These are phyloP conservation scores for Physcomitrium patens DNA, from an alignment of 225 moss, liverwort and hornwort genomes.

Conservation along the genomic window DNA sequence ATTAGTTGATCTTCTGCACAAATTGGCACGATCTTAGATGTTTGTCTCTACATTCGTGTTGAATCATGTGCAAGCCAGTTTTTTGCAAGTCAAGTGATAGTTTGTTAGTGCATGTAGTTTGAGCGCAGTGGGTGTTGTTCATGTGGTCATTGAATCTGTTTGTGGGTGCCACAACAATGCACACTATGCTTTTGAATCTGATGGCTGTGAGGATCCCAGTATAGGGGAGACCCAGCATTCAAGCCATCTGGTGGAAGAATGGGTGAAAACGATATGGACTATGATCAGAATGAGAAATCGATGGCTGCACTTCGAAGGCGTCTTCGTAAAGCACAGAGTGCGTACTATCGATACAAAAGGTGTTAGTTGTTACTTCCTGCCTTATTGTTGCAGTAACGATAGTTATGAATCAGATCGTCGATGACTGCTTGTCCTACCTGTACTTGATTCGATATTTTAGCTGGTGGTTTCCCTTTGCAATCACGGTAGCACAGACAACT, in stretches of 20 bases:
- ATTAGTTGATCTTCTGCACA: neutral
- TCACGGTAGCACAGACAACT: neutral
- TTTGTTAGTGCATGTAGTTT: too few relatives aligned
- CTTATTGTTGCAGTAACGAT: slow-evolving; percentile 8
- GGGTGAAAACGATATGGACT: slow-evolving; percentile 99
- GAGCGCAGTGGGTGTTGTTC: too few relatives aligned
- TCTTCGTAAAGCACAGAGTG: slow-evolving; percentile 86
- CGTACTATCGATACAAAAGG: slow-evolving; percentile 96
- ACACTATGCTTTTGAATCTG: neutral
- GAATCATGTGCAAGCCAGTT: too few relatives aligned
- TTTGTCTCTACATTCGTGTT: too few relatives aligned
- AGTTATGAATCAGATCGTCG: slow-evolving; percentile 4
- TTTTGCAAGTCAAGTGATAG: too few relatives aligned
- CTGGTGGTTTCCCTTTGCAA: slow-evolving; percentile 17
- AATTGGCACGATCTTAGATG: neutral
- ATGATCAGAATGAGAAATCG: slow-evolving; percentile 94
- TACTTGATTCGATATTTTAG: slow-evolving; percentile 10
- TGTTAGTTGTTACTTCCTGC: slow-evolving; percentile 32
- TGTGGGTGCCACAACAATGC: slow-evolving; percentile 1
- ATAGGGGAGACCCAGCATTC: slow-evolving; percentile 91
- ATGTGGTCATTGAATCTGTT: neutral
- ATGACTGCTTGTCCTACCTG: neutral
- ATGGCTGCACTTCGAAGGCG: slow-evolving; percentile 96
- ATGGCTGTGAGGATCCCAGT: slow-evolving; percentile 45
- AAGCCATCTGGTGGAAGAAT: slow-evolving; percentile 99